phyloP scores from a whole-genome alignment of 2,329 filamentous ascomycete species.

The Neurospora crassa region DNA sequence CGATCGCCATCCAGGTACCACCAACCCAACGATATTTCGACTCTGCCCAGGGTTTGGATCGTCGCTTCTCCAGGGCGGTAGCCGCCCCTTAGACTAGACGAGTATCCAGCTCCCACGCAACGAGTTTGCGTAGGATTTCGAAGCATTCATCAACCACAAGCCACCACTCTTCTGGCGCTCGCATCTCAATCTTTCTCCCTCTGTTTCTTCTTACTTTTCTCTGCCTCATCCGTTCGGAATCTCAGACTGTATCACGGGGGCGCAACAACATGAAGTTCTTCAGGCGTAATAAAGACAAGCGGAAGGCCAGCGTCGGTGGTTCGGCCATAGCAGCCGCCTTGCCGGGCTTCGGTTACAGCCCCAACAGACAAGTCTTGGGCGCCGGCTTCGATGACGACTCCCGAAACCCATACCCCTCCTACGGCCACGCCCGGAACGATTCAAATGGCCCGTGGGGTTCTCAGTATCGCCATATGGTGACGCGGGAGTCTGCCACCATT shows the following conservation, averaged over 20 bases:
- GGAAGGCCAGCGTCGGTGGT: conserved; percentile 15
- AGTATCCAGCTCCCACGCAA: background rate
- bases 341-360: conserved; percentile 13
- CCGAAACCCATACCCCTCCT: conserved; percentile 6
- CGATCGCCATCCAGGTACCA: background rate
- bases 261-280: conserved; percentile 25
- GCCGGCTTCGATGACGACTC: conserved; percentile 15
- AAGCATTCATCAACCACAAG: background rate
- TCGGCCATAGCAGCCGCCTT: conserved; percentile 6
- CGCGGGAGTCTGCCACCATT: conserved; percentile 29
- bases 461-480: conserved; percentile 25
- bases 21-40: background rate
- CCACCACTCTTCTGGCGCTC: background rate
- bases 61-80: background rate
- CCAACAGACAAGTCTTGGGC: background rate
- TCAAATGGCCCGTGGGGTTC: background rate
- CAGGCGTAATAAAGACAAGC: conserved; percentile 24
- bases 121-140: background rate
- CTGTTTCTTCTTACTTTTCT: background rate
- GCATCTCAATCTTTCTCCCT: background rate
- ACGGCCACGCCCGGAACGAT: background rate
- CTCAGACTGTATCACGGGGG: conserved; percentile 6
- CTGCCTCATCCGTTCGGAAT: background rate
- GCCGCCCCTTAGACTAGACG: background rate
- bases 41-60: background rate